Percentiles rank a stretch among this genome's conserved stretches.
These are phyloP conservation scores for Combretum micranthum DNA, from an alignment of 345 rosid genomes.

Conservation along the genomic window DNA sequence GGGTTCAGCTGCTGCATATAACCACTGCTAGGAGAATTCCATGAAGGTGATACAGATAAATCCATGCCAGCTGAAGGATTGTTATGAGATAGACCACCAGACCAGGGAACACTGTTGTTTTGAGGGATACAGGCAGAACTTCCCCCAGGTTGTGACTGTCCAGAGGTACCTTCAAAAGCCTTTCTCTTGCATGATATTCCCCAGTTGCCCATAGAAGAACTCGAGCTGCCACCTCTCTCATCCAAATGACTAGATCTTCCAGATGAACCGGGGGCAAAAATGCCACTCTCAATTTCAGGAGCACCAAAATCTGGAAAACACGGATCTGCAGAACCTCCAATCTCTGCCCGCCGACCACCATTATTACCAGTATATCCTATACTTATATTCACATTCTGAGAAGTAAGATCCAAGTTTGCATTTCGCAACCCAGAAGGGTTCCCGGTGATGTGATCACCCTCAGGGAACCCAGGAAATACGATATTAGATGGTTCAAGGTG, in stretches of 20 bases:
- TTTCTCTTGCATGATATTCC: conserved; percentile 86
- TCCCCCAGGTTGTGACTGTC: conserved; percentile 44
- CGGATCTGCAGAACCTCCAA: conserved; percentile 23
- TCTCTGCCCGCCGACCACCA: conserved; percentile 22
- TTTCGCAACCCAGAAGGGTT: conserved; percentile 37
- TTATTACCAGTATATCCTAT: conserved; percentile 28
- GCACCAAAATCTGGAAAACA: conserved; percentile 19
- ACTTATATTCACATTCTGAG: conserved; percentile 30
- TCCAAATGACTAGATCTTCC: conserved; percentile 53
- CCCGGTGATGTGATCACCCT: conserved; percentile 34
- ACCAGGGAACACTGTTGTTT: conserved; percentile 37
- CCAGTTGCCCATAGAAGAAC: conserved; percentile 58
- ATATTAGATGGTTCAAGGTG: conserved; percentile 25
- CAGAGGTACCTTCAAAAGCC: conserved; percentile 76
- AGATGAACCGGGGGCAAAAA: conserved; percentile 39
- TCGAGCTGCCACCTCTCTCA: conserved; percentile 44
- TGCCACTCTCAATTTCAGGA: conserved; percentile 23
- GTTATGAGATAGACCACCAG: conserved; percentile 23
- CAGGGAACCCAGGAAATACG: conserved; percentile 26
- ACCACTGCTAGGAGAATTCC: conserved; percentile 28
- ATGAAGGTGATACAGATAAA: conserved; percentile 41
- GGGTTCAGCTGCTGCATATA: conserved; percentile 36
- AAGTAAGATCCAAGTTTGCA: conserved; percentile 40
- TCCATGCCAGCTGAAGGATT: conserved; percentile 54
- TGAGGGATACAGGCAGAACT: conserved; percentile 47